Conservation (phyloP, 257 asterid genomes). For the Solanum stenotomum region DNA sequence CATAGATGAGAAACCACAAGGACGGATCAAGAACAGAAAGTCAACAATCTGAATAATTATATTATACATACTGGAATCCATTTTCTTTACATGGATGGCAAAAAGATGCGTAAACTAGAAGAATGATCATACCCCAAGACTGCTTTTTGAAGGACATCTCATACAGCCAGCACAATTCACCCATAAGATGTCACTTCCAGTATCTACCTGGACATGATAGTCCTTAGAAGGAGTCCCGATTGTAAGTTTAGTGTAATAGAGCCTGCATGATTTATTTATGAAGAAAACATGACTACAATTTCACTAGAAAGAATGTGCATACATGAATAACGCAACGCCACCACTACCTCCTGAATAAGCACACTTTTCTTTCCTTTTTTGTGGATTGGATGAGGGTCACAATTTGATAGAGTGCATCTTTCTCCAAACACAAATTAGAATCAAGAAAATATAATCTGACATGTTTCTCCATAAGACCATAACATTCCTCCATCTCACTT, state of each 20-base stretch:
- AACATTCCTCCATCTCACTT: not conserved
- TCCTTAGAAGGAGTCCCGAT: constrained; percentile 92
- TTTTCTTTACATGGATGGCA: not conserved
- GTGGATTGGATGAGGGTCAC: not conserved
- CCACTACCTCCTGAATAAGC: not conserved
- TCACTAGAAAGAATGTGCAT: not conserved
- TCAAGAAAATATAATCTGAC: not conserved
- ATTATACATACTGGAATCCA: not conserved
- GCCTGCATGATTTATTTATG: constrained; percentile 43
- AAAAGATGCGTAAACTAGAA: not conserved
- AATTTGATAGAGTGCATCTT: not conserved
- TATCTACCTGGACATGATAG: constrained; percentile 90
- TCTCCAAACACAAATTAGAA: not conserved
- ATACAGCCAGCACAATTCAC: constrained; percentile 79
- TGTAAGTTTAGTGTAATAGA: constrained; percentile 75
- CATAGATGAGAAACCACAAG: constrained; percentile 3
- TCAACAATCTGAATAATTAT: not conserved
- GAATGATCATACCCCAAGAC: constrained; percentile 51
- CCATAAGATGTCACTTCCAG: constrained; percentile 99
- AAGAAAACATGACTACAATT: constrained; percentile 4
- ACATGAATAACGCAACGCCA: not conserved
- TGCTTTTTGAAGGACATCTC: constrained; percentile 76
- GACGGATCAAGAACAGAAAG: not conserved
- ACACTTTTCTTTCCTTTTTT: not conserved
- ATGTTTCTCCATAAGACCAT: not conserved